A percentile compares a stretch with the other conserved stretches of the same genome.
These are phyloP conservation scores for Dacryopinax spathularia DNA, from an alignment of 768 basidiomycete genomes.

Conservation along the genomic window DNA sequence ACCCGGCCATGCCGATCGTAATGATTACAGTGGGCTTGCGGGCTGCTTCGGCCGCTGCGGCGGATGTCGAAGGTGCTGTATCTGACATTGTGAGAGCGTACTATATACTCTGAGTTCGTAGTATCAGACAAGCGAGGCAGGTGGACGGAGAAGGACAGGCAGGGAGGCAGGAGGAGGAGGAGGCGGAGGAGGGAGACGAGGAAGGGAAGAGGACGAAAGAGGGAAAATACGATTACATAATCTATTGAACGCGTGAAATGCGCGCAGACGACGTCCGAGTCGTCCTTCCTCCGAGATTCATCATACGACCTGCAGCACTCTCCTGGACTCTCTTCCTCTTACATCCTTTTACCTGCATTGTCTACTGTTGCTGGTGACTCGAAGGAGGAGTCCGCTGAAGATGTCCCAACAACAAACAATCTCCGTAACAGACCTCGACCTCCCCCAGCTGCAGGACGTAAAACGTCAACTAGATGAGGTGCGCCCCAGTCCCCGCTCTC, in stretches of 20 bases:
- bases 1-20: constrained; percentile 91
- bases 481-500: constrained; percentile 11
- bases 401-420: constrained; percentile 38
- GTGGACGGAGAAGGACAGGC: neutral
- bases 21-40: constrained; percentile 64
- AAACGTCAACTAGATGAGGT: constrained; percentile 88
- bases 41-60: neutral
- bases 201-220: neutral
- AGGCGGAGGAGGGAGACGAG: neutral
- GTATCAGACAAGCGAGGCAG: neutral
- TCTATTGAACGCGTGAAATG: neutral
- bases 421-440: constrained; percentile 67
- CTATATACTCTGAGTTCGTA: neutral
- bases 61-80: neutral
- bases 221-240: neutral
- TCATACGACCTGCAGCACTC: neutral
- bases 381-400: neutral
- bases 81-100: neutral
- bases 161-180: neutral
- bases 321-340: no score
- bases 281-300: neutral
- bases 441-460: constrained; percentile 77
- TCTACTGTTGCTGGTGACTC: no score
- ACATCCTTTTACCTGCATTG: neutral
- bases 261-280: neutral